phyloP scores from a whole-genome alignment of 2,329 filamentous ascomycete species.

The Mollisiaceae sp. region DNA sequence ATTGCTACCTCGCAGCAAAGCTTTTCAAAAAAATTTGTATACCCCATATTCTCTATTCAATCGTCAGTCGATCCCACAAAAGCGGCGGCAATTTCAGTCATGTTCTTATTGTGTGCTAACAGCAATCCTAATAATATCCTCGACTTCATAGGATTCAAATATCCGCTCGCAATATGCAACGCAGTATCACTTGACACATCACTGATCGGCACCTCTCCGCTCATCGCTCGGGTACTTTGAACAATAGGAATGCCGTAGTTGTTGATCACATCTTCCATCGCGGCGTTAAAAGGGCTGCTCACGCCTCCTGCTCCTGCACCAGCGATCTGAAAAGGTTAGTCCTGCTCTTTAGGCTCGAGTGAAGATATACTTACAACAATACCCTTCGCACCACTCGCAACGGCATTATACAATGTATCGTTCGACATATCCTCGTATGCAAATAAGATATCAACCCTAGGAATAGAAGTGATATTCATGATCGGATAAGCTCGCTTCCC shows the following conservation, averaged over 20 bases:
- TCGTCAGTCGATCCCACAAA: slow-evolving; percentile 20
- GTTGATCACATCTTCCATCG: slow-evolving; percentile 51
- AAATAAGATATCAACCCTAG: slow-evolving; percentile 62
- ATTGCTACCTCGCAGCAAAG: background rate
- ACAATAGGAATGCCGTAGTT: slow-evolving; percentile 55
- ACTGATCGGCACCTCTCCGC: slow-evolving; percentile 44
- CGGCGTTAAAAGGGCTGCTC: slow-evolving; percentile 46
- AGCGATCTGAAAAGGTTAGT: slow-evolving; percentile 44
- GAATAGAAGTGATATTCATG: slow-evolving; percentile 46
- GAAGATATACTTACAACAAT: slow-evolving; percentile 47
- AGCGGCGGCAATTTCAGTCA: slow-evolving; percentile 31
- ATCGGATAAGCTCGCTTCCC: slow-evolving; percentile 53
- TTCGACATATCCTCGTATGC: slow-evolving; percentile 58
- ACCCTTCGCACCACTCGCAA: slow-evolving; percentile 56
- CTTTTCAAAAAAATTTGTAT: too few species aligned
- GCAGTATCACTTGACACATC: slow-evolving; percentile 30
- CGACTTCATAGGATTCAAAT: slow-evolving; percentile 61
- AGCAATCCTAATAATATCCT: slow-evolving; percentile 52
- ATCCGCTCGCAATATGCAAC: slow-evolving; percentile 51
- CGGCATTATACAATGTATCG: slow-evolving; percentile 52
- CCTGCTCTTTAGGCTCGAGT: background rate
- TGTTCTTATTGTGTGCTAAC: slow-evolving; percentile 32
- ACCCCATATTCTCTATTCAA: background rate
- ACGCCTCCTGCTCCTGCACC: slow-evolving; percentile 60
- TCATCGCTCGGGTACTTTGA: slow-evolving; percentile 55